Conservation (phyloP, 2,329 filamentous ascomycete genomes). For the Cryoendolithus antarcticus region DNA sequence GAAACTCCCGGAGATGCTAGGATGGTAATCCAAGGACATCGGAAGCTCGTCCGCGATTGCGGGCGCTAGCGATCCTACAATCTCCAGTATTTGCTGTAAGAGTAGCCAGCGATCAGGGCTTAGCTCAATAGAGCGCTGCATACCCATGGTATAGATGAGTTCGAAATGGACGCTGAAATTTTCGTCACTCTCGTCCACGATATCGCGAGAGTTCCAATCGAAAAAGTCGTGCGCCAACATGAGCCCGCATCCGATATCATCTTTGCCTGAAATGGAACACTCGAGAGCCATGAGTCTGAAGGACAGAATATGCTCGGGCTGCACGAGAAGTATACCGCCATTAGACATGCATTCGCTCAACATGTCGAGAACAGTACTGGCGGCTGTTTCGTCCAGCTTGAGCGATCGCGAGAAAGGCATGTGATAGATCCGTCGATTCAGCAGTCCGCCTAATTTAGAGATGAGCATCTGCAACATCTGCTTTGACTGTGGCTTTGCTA, state of each 20-base stretch:
- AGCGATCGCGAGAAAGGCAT: constrained; percentile 45
- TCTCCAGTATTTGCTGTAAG: constrained; percentile 23
- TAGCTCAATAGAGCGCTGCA: constrained; percentile 27
- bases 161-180: constrained; percentile 29
- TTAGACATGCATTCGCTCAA: constrained; percentile 30
- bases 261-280: constrained; percentile 36
- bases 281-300: constrained; percentile 52
- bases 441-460: constrained; percentile 41
- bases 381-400: constrained; percentile 19
- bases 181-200: constrained; percentile 50
- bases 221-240: constrained; percentile 41
- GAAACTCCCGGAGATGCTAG: not conserved
- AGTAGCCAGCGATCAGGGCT: constrained; percentile 29
- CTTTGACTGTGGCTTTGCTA: constrained; percentile 43
- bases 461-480: constrained; percentile 48
- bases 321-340: constrained; percentile 47
- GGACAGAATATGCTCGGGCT: constrained; percentile 53
- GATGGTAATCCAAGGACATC: not conserved
- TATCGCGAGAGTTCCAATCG: constrained; percentile 39
- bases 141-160: constrained; percentile 32
- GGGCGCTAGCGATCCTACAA: constrained; percentile 11
- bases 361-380: constrained; percentile 25
- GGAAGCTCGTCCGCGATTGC: not conserved
- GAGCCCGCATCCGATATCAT: constrained; percentile 35
- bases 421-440: constrained; percentile 43